phyloP scores from a whole-genome alignment of 1,139 yeast genomes.

The Suhomyces chickasaworum region DNA sequence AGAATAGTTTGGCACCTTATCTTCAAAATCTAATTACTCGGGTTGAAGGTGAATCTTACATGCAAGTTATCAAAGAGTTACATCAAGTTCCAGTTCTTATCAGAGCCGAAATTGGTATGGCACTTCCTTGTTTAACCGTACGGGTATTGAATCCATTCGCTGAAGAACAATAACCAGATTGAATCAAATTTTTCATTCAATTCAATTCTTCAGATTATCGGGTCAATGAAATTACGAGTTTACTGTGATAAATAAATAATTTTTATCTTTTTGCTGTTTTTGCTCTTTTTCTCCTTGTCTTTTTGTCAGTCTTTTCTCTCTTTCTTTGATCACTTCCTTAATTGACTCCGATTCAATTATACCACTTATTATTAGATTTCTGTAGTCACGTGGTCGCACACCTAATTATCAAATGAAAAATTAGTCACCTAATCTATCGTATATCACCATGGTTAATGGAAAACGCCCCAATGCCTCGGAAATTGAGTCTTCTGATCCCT shows the following conservation, averaged over 20 bases:
- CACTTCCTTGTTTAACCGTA: slow-evolving; percentile 91
- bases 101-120: slow-evolving; percentile 93
- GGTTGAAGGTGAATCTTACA: slow-evolving; percentile 57
- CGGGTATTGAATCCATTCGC: slow-evolving; percentile 89
- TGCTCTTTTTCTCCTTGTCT: not conserved
- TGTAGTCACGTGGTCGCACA: slow-evolving; percentile 8
- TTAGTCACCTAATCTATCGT: not conserved
- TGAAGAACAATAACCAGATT: slow-evolving; percentile 10
- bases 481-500: not conserved
- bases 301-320: too few relatives aligned
- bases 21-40: slow-evolving; percentile 57
- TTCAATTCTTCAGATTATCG: not conserved
- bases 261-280: not conserved
- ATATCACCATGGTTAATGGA: slow-evolving; percentile 7
- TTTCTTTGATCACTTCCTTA: too few relatives aligned
- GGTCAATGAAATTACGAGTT: slow-evolving; percentile 6
- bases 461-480: slow-evolving; percentile 2
- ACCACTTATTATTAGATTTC: not conserved
- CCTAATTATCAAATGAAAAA: slow-evolving; percentile 4
- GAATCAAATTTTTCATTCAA: not conserved
- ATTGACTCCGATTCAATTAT: not conserved
- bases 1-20: slow-evolving; percentile 55
- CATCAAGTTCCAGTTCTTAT: slow-evolving; percentile 80
- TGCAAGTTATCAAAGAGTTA: slow-evolving; percentile 82
- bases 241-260: slow-evolving; percentile 4